A percentile compares a stretch with the other conserved stretches of the same genome.
phyloP scores from a whole-genome alignment of 2,329 filamentous ascomycete genomes.

The Fusarium robinianum region DNA sequence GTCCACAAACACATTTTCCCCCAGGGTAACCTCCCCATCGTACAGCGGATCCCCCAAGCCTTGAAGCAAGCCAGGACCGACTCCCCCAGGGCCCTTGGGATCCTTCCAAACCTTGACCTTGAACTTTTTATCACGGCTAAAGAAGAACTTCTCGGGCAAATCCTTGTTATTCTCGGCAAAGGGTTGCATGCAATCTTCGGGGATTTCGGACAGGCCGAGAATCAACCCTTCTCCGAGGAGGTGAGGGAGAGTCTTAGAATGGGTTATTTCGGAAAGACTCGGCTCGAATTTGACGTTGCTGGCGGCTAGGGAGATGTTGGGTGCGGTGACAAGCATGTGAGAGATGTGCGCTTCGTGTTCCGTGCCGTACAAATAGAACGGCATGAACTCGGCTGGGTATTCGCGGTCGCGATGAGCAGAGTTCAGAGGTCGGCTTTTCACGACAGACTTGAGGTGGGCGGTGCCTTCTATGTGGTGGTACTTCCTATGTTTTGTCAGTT shows the following conservation, averaged over 20 bases:
- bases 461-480: constrained; percentile 31
- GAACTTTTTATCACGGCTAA: constrained; percentile 5
- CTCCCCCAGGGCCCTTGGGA: background rate
- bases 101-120: constrained; percentile 22
- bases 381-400: constrained; percentile 46
- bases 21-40: constrained; percentile 10
- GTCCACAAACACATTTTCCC: constrained; percentile 29
- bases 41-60: constrained; percentile 5
- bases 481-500: constrained; percentile 1
- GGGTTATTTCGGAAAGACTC: constrained; percentile 9
- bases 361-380: constrained; percentile 52
- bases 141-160: constrained; percentile 22
- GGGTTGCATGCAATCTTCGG: constrained; percentile 46
- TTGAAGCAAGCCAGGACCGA: constrained; percentile 12
- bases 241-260: constrained; percentile 19
- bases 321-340: constrained; percentile 49
- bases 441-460: constrained; percentile 28
- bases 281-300: constrained; percentile 21
- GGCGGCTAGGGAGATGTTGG: constrained; percentile 46
- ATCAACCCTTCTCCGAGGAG: constrained; percentile 29
- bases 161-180: constrained; percentile 35
- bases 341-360: constrained; percentile 45
- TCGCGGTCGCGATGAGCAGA: constrained; percentile 39
- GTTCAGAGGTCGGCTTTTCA: constrained; percentile 45
- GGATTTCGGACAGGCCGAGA: constrained; percentile 39